phyloP scores from a whole-genome alignment of 768 basidiomycete species.

The Lactarius sp. region DNA sequence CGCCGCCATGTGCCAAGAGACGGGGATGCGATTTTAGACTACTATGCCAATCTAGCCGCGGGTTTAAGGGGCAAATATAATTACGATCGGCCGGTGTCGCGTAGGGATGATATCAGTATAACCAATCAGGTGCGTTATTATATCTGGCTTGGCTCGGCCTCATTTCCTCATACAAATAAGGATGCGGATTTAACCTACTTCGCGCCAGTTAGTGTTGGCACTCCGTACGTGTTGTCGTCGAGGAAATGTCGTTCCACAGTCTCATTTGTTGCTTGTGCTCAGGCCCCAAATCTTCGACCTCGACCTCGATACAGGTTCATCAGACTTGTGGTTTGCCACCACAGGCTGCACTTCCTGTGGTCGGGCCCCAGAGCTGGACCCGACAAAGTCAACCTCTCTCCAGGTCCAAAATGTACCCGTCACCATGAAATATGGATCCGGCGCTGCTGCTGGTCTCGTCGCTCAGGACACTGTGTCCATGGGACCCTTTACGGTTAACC shows the following conservation, averaged over 20 bases:
- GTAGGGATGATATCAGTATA: constrained; percentile 40
- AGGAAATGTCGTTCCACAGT: too few species aligned
- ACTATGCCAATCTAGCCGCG: not conserved
- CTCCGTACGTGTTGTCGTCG: constrained; percentile 36
- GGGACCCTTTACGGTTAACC: constrained; percentile 34
- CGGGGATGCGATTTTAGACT: not conserved
- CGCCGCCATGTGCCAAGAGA: constrained; percentile 28
- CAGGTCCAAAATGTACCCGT: constrained; percentile 30
- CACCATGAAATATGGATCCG: constrained; percentile 64
- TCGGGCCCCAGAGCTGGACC: constrained; percentile 41
- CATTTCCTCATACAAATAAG: constrained; percentile 31
- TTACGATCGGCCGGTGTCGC: constrained; percentile 28
- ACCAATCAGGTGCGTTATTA: constrained; percentile 46
- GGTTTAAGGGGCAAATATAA: constrained; percentile 42
- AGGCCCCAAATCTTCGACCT: constrained; percentile 69
- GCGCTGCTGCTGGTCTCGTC: constrained; percentile 56
- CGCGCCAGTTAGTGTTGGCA: constrained; percentile 49
- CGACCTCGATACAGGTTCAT: constrained; percentile 87
- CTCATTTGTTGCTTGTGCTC: not conserved
- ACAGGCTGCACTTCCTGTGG: constrained; percentile 43
- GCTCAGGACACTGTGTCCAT: too few species aligned
- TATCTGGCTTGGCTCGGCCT: not conserved
- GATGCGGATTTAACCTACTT: constrained; percentile 54
- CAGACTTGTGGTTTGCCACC: constrained; percentile 84
- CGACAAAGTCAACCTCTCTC: constrained; percentile 40